A percentile compares a stretch with the other conserved stretches of the same genome.
These are phyloP conservation scores for Boletus tylopilopsis DNA, from an alignment of 768 basidiomycete species.

Conservation along the genomic window DNA sequence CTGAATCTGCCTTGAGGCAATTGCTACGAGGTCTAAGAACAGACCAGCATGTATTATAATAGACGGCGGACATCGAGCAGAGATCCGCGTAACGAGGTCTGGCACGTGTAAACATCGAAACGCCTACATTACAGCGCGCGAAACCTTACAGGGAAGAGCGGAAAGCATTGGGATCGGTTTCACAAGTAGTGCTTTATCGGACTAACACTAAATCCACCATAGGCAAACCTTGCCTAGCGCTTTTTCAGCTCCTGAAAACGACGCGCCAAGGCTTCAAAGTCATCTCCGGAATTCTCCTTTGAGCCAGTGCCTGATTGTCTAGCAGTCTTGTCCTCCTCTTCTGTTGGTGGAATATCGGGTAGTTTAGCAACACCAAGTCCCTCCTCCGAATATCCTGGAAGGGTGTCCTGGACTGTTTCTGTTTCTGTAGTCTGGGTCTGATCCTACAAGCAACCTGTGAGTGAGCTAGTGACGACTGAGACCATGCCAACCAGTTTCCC, in stretches of 20 bases:
- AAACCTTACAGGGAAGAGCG: constrained; percentile 6
- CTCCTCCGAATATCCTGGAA: constrained; percentile 29
- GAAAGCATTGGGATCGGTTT: constrained; percentile 7
- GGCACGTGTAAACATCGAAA: constrained; percentile 9
- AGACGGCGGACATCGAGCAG: constrained; percentile 15
- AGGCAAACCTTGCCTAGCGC: constrained; percentile 37
- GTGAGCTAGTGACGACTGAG: not conserved
- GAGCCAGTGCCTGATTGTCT: constrained; percentile 4
- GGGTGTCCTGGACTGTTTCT: constrained; percentile 14
- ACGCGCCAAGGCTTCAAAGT: constrained; percentile 70
- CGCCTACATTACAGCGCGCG: constrained; percentile 4
- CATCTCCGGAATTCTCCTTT: constrained; percentile 46
- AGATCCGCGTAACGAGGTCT: not conserved
- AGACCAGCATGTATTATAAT: not conserved
- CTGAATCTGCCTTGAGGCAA: not conserved
- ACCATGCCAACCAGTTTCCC: constrained; percentile 38
- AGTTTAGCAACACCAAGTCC: constrained; percentile 34
- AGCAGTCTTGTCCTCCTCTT: constrained; percentile 36
- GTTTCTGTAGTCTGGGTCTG: constrained; percentile 2
- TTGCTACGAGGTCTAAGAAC: too few species aligned
- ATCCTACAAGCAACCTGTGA: constrained; percentile 10
- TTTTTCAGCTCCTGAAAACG: constrained; percentile 89
- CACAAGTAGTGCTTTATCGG: not conserved
- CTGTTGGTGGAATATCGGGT: constrained; percentile 49
- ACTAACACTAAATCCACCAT: not conserved